Percentiles rank a stretch among this genome's conserved stretches.
These are phyloP conservation scores for Ceraceosorus guamensis DNA, from an alignment of 1,284 basidiomycete genomes.

Conservation along the genomic window DNA sequence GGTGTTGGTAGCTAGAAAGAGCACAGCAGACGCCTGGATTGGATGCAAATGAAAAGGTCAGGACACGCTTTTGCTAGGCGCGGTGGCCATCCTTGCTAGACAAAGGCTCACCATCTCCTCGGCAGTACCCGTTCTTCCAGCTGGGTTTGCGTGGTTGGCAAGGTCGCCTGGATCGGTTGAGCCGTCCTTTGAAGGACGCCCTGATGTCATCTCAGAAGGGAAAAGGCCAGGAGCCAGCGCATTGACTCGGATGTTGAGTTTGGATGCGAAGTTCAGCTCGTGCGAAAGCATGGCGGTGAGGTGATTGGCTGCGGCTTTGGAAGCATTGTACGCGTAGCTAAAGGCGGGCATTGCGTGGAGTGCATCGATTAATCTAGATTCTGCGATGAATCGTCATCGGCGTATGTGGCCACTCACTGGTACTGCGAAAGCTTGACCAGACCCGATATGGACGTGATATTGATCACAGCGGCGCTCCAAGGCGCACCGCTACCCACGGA, in stretches of 20 bases:
- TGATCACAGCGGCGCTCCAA: constrained; percentile 20
- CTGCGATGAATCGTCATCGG: background rate
- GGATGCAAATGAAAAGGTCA: background rate
- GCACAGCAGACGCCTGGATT: constrained; percentile 17
- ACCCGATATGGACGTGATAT: constrained; percentile 30
- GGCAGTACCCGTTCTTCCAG: constrained; percentile 24
- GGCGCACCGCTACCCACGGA: background rate
- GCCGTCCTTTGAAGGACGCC: constrained; percentile 11
- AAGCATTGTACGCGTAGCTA: constrained; percentile 33
- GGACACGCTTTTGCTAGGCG: background rate
- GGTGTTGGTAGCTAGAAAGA: constrained; percentile 23
- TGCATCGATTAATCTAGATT: background rate
- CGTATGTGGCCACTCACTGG: constrained; percentile 1
- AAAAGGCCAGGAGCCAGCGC: constrained; percentile 38
- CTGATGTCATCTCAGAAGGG: constrained; percentile 29
- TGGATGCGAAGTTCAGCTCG: constrained; percentile 24
- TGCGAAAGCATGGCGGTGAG: constrained; percentile 32
- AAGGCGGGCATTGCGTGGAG: constrained; percentile 2
- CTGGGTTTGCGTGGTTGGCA: constrained; percentile 21
- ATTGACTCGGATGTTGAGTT: constrained; percentile 22
- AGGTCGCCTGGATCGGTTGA: constrained; percentile 14
- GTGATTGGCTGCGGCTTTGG: constrained; percentile 36
- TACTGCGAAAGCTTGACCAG: constrained; percentile 24
- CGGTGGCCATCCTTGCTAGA: background rate
- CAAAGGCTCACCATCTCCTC: constrained; percentile 18